Evolutionary conservation across 2,329 filamentous ascomycete genomes (phyloP).

Genomic region (Pseudogymnoascus sp.): DNA sequence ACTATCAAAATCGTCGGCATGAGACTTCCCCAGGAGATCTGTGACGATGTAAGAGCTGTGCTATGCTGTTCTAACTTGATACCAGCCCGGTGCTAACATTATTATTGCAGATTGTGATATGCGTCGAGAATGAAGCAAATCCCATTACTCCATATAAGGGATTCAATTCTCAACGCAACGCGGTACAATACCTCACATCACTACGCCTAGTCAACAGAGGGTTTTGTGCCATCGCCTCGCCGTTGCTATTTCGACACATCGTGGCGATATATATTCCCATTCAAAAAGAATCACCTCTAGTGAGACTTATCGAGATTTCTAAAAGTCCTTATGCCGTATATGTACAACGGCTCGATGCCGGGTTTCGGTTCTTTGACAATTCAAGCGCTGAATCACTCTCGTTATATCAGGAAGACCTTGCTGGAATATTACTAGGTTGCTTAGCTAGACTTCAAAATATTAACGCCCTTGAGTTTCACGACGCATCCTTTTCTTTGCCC

Average conservation of each 20-base stretch:
- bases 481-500: neutral
- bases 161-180: neutral
- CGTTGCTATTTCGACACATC: neutral
- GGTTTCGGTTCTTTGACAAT: neutral
- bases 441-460: neutral
- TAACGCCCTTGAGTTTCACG: neutral
- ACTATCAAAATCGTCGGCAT: neutral
- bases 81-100: neutral
- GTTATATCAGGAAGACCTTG: neutral
- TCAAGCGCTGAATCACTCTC: neutral
- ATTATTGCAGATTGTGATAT: neutral
- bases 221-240: neutral
- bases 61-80: neutral
- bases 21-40: neutral
- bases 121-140: neutral
- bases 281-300: neutral
- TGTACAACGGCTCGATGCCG: neutral
- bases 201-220: neutral
- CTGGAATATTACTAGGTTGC: neutral
- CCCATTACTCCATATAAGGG: neutral
- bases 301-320: neutral
- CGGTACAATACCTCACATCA: neutral
- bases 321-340: neutral
- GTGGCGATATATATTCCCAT: neutral
- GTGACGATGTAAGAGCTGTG: neutral